Conservation (phyloP, 495 filamentous ascomycete genomes). For the Aspergillus heteromorphus region DNA sequence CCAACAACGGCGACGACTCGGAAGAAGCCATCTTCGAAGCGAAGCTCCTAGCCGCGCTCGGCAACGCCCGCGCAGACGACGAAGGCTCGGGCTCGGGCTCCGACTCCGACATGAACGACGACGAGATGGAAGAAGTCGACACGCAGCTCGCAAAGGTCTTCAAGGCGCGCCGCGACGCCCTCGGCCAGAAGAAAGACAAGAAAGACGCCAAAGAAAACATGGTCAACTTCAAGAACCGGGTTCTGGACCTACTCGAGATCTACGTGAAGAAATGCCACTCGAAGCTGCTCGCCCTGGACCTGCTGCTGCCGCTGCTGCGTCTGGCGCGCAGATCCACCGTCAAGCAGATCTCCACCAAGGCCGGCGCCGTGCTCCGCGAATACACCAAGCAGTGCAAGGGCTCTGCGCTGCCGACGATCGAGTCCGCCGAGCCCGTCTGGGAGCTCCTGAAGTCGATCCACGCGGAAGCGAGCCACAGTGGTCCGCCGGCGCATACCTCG, state of each 20-base stretch:
- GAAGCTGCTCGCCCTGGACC: constrained; percentile 57
- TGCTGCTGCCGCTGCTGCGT: constrained; percentile 61
- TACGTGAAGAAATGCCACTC: constrained; percentile 75
- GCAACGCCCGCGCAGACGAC: constrained; percentile 52
- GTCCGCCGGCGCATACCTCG: constrained; percentile 48
- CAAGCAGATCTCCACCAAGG: constrained; percentile 69
- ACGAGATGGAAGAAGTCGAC: constrained; percentile 91
- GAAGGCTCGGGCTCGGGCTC: constrained; percentile 57
- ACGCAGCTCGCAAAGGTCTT: constrained; percentile 77
- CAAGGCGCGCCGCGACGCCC: constrained; percentile 57
- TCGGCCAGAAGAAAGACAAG: constrained; percentile 69
- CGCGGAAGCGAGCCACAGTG: constrained; percentile 61
- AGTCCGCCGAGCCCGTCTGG: constrained; percentile 45
- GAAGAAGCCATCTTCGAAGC: constrained; percentile 65
- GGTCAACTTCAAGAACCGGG: constrained; percentile 89
- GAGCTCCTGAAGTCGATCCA: constrained; percentile 64
- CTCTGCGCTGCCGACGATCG: constrained; percentile 37
- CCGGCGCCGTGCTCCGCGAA: constrained; percentile 58
- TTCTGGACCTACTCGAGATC: constrained; percentile 81
- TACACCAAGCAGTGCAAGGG: constrained; percentile 68
- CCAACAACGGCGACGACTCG: constrained; percentile 40
- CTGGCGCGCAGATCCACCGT: constrained; percentile 57
- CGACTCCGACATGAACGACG: constrained; percentile 83
- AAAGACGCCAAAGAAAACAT: constrained; percentile 86
- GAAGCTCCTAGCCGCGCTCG: constrained; percentile 69